Evolutionary conservation across 345 rosid species (phyloP), one percentile per base, ranked within the genome.

Genomic region (Schrenkiella parvula): DNA sequence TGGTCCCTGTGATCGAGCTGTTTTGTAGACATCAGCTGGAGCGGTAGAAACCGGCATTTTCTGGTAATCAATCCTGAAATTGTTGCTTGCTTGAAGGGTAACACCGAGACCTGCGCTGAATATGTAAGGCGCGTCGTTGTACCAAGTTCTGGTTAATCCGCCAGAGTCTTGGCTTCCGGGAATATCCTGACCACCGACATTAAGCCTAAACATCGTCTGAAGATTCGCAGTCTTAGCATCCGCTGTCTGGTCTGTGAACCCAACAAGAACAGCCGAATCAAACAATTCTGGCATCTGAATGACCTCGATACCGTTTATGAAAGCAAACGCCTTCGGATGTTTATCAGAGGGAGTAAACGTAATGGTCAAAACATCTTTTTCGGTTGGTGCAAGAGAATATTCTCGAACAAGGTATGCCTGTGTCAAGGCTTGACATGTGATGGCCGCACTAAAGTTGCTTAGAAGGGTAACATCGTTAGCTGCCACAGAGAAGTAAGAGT

Each of bases 291-390:
- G 90, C 59, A 82, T 78, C 22, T 78, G 76, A 41, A 84, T 32
- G 42, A 91, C 53, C 78, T 91, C 96, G 5, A 91, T 87, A 32
- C 93, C 96, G 15, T 95, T 95, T 14, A 95, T 69, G 47, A 88
- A 88, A 10, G 89, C 89, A 66, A 83, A 91, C 4, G 84, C 63
- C 0, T 76, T 80, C 0, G 44, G 55, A 39, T 80, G 77, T 54
- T 79, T 72, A 22, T 74, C 80, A 1, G 85, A 84, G 5, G 93
- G 96, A 43, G 71, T 80, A 42, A 91, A 84, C 10, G 79, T 81
- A 70, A 91, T 19, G 14, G 70, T 75, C 21, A 91, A 79, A 38
- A 32, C 17, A 17, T 74, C 79, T 14, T 78, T 66, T 6, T 64
- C 61, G 8, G 52, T 14, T 0, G 90, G 84, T 6, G 85, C 88